phyloP scores from a whole-genome alignment of 2,329 filamentous ascomycete genomes.

The Clonostachys rosea region DNA sequence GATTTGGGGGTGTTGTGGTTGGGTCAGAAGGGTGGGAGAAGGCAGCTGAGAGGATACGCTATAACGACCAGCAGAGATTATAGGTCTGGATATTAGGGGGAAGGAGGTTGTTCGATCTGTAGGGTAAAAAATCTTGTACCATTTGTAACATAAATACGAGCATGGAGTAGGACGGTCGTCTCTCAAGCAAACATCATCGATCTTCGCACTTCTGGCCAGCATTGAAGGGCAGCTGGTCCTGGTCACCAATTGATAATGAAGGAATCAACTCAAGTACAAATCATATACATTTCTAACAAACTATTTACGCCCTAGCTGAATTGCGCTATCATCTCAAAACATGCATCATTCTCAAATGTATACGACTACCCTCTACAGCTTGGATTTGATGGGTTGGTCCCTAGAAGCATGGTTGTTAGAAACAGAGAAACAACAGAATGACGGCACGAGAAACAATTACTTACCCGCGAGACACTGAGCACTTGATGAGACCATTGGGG shows the following conservation, averaged over 20 bases:
- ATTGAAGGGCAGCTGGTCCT: neutral
- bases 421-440: neutral
- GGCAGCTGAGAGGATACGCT: constrained; percentile 43
- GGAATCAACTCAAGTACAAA: neutral
- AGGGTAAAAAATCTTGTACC: too few species aligned
- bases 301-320: too few species aligned
- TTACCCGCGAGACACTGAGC: constrained; percentile 66
- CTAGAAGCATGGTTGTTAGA: neutral
- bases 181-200: too few species aligned
- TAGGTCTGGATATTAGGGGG: constrained; percentile 17
- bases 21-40: constrained; percentile 49
- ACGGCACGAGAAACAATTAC: neutral
- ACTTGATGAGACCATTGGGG: constrained; percentile 94
- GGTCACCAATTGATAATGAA: neutral
- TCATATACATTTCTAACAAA: neutral
- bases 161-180: too few species aligned
- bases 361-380: neutral
- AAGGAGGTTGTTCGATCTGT: too few species aligned
- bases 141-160: too few species aligned
- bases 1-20: constrained; percentile 58
- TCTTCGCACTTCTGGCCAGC: too few species aligned
- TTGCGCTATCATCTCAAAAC: too few species aligned
- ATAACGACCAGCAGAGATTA: constrained; percentile 44
- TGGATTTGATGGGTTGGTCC: neutral
- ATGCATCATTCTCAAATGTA: too few species aligned